Evolutionary conservation across 768 basidiomycete genomes (phyloP), one percentile per base, ranked within the genome.

Genomic region (Lanmaoa rubissima): DNA sequence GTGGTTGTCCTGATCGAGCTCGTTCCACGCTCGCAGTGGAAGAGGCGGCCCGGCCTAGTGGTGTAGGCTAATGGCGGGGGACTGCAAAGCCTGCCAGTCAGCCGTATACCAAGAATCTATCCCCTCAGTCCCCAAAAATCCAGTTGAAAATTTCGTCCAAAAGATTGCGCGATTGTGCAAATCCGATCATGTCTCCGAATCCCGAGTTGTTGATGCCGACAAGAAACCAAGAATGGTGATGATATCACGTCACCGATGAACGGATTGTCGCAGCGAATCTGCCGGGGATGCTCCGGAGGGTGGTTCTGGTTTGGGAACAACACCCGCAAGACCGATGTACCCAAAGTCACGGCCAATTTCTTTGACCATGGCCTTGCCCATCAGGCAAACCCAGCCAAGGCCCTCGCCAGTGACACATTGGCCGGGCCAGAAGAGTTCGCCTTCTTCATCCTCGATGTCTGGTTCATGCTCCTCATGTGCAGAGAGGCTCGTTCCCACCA

Each of bases 331-430:
- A 32, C 90, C 88, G 55, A 74, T 76, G 74, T 92, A 92, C 12
- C 86, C 87, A 71, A 86, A 84, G 35, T 83, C 79, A 65, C 83
- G 85, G 59, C 89, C 88, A 64, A 89, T 87, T 65, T 92, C 90
- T 63, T 81, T 84, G 66, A 92, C 83, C 90, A 92, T 92, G 40
- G 89, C 86, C 67, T 87, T 88, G 63, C 89, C 90, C 83, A 92
- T 86, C 31, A 88, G 76, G 69, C 90, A 92, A n/a, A 91, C 84
- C 90, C 90, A 92, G 21, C 86, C 90, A 32, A 92, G 77, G 48
- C 90, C 90, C 69, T 90, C 87, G 42, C 88, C 88, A 32, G 81
- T 87, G 55, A 84, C 76, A 36, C 81, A 77, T 64, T 89, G 86
- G 42, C 85, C 85, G 0, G 90, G 90, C 90, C 90, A 92, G 66